phyloP scores from a whole-genome alignment of 805 yeast genomes.

The Tetrapisispora iriomotensis region DNA sequence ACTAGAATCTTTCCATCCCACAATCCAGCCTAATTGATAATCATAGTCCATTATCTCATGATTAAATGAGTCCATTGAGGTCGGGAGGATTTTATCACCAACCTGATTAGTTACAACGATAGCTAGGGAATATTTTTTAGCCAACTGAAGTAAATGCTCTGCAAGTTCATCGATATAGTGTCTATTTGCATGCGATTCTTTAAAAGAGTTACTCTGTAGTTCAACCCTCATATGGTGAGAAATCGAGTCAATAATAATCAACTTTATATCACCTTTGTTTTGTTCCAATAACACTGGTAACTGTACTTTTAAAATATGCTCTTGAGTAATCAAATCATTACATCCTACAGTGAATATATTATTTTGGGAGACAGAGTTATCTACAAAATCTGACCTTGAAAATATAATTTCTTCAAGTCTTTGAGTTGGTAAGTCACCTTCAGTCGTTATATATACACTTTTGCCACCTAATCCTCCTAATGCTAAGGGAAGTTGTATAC shows the following conservation, averaged over 20 bases:
- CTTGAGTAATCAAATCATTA: conserved; percentile 60
- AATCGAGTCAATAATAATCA: conserved; percentile 71
- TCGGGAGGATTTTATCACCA: conserved; percentile 39
- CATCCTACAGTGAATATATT: conserved; percentile 48
- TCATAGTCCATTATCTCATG: conserved; percentile 34
- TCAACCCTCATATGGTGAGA: conserved; percentile 73
- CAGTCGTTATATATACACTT: conserved; percentile 73
- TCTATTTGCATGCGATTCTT: conserved; percentile 33
- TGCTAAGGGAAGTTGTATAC: conserved; percentile 42
- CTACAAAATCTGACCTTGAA: conserved; percentile 25
- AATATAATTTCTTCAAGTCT: conserved; percentile 45
- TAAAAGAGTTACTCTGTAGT: conserved; percentile 32
- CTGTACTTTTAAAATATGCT: conserved; percentile 60
- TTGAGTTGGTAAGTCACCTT: conserved; percentile 57
- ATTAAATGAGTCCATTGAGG: conserved; percentile 4
- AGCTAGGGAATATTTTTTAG: conserved; percentile 42
- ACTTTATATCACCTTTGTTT: conserved; percentile 33
- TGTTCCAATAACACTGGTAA: conserved; percentile 46
- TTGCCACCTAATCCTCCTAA: conserved; percentile 41
- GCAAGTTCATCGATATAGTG: conserved; percentile 37
- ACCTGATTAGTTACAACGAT: conserved; percentile 74
- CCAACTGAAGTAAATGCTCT: conserved; percentile 39
- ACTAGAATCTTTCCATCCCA: conserved; percentile 59
- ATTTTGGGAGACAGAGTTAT: conserved; percentile 31
- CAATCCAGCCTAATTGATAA: conserved; percentile 60